Conservation (phyloP, 1,284 basidiomycete species). For the Trametes pubescens region DNA sequence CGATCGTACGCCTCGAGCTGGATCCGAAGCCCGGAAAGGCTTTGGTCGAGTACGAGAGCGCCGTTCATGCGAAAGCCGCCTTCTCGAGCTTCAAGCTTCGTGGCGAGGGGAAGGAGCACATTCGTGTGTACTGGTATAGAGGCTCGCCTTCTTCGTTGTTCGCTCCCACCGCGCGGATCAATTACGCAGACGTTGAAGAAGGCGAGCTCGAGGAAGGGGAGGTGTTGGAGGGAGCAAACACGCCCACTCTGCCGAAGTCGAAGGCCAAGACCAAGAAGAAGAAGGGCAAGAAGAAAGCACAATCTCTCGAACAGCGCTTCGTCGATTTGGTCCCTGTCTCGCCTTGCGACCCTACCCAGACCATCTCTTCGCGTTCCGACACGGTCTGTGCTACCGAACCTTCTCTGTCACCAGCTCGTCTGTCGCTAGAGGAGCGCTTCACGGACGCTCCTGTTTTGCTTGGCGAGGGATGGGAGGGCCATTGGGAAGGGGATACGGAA, state of each 20-base stretch:
- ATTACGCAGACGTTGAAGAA: conserved; percentile 37
- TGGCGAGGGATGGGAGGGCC: conserved; percentile 23
- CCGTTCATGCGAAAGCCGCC: conserved; percentile 54
- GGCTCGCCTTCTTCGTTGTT: conserved; percentile 3
- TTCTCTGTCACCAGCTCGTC: conserved; percentile 2
- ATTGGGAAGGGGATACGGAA: no score
- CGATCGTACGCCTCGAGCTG: conserved; percentile 48
- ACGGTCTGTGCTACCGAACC: not conserved
- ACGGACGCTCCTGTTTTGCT: not conserved
- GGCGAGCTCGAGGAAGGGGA: conserved; percentile 40
- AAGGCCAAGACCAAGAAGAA: conserved; percentile 36
- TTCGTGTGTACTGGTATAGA: conserved; percentile 65
- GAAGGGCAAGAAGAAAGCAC: conserved; percentile 25
- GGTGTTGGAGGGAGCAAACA: conserved; percentile 15
- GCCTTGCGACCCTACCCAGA: not conserved
- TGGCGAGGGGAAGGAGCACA: conserved; percentile 52
- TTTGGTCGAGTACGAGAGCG: conserved; percentile 59
- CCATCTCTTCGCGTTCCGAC: not conserved
- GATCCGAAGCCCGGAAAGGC: conserved; percentile 54
- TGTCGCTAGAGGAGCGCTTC: conserved; percentile 18
- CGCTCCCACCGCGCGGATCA: conserved; percentile 5
- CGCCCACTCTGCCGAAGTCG: conserved; percentile 21
- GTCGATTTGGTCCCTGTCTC: not conserved
- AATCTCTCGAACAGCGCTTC: conserved; percentile 17
- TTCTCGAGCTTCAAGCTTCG: conserved; percentile 58